A percentile compares a stretch with the other conserved stretches of the same genome.
Conservation (phyloP, 148 eudicot genomes). For the Cornus controversa region DNA sequence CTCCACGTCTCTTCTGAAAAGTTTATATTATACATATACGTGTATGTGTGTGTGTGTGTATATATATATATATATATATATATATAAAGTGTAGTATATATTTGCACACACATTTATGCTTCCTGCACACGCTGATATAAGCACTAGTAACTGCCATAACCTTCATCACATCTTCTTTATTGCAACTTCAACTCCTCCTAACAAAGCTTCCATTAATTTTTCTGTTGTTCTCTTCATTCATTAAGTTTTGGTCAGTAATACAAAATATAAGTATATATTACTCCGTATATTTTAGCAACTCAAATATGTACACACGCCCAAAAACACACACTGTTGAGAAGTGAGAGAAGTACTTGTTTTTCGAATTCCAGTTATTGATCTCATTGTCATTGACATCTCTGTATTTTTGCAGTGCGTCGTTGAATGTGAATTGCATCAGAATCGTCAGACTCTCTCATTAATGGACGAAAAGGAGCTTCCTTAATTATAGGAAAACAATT, state of each 20-base stretch:
- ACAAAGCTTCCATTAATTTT: not conserved
- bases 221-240: not conserved
- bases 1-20: conserved; percentile 18
- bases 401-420: conserved; percentile 1
- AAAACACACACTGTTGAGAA: too few species aligned
- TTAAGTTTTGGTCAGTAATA: not conserved
- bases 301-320: too few species aligned
- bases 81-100: too few species aligned
- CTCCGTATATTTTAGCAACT: too few species aligned
- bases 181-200: not conserved
- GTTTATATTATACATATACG: not conserved
- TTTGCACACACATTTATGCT: not conserved
- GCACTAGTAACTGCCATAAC: not conserved
- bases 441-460: not conserved
- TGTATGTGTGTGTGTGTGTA: too few species aligned
- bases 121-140: not conserved
- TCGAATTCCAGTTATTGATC: conserved; percentile 7
- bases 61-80: not conserved
- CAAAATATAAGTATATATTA: too few species aligned
- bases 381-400: not conserved
- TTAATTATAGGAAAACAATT: too few species aligned
- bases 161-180: not conserved
- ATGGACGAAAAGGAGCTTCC: not conserved
- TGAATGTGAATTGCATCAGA: not conserved
- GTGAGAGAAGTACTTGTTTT: not conserved